Evolutionary conservation across 257 asterid species (phyloP).

Genomic region (Solanum tarijense): DNA sequence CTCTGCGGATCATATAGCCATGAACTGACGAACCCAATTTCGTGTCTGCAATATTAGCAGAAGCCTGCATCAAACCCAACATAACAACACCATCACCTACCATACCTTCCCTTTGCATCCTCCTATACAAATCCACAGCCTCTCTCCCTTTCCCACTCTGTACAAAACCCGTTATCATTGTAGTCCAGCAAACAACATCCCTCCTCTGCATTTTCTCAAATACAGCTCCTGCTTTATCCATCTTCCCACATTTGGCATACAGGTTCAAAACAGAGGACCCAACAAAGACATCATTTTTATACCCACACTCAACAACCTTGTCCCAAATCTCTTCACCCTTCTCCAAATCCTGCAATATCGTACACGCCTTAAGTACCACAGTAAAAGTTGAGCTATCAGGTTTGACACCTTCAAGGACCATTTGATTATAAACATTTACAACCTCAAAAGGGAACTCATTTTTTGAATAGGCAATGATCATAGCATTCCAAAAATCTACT

Average conservation of each 20-base stretch:
- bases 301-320: conserved; percentile 41
- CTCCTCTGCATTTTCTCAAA: conserved; percentile 42
- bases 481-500: conserved; percentile 58
- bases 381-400: conserved; percentile 88
- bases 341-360: conserved; percentile 37
- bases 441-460: conserved; percentile 24
- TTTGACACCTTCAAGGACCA: conserved; percentile 30
- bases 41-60: conserved; percentile 31
- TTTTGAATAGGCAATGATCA: conserved; percentile 44
- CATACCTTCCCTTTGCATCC: conserved; percentile 47
- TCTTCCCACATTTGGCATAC: conserved; percentile 46
- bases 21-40: conserved; percentile 57
- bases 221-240: conserved; percentile 44
- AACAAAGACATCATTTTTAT: conserved; percentile 53
- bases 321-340: conserved; percentile 45
- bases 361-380: conserved; percentile 65
- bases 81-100: conserved; percentile 58
- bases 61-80: conserved; percentile 56
- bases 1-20: conserved; percentile 45
- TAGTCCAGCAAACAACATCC: conserved; percentile 71
- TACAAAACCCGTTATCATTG: conserved; percentile 51
- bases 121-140: conserved; percentile 33
- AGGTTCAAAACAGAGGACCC: conserved; percentile 56
- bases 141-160: conserved; percentile 39
- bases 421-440: conserved; percentile 23